Evolutionary conservation across 805 yeast genomes (phyloP).

Genomic region (Candida ficus): DNA sequence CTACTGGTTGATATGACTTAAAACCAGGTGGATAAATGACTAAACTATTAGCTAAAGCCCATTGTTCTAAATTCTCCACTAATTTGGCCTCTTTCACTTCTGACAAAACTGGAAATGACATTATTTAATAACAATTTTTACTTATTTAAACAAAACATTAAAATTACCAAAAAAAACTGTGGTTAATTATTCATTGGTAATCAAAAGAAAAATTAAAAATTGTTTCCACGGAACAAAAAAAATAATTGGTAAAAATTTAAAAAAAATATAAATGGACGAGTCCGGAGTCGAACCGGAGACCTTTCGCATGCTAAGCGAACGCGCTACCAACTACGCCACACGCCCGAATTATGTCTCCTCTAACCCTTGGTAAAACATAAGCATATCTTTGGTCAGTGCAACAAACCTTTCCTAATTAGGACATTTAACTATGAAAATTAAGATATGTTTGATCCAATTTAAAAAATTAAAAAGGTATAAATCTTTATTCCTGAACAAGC

Average conservation of each 20-base stretch:
- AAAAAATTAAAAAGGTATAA: too few species aligned
- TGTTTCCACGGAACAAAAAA: neutral
- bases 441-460: too few species aligned
- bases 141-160: too few species aligned
- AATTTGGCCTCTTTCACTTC: constrained; percentile 26
- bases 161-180: too few species aligned
- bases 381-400: too few species aligned
- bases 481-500: too few species aligned
- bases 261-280: constrained; percentile 47
- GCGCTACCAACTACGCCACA: constrained; percentile 84
- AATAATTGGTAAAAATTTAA: neutral
- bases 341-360: constrained; percentile 47
- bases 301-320: constrained; percentile 76
- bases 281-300: constrained; percentile 76
- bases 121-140: too few species aligned
- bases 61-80: constrained; percentile 54
- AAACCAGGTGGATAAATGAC: constrained; percentile 71
- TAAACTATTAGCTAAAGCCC: constrained; percentile 76
- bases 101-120: constrained; percentile 27
- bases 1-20: constrained; percentile 37
- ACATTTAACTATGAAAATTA: too few species aligned
- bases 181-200: too few species aligned
- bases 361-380: too few species aligned
- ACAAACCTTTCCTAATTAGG: too few species aligned
- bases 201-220: neutral